These are phyloP conservation scores for Kazachstania psychrophila DNA, from an alignment of 805 yeast genomes.

Conservation along the genomic window DNA sequence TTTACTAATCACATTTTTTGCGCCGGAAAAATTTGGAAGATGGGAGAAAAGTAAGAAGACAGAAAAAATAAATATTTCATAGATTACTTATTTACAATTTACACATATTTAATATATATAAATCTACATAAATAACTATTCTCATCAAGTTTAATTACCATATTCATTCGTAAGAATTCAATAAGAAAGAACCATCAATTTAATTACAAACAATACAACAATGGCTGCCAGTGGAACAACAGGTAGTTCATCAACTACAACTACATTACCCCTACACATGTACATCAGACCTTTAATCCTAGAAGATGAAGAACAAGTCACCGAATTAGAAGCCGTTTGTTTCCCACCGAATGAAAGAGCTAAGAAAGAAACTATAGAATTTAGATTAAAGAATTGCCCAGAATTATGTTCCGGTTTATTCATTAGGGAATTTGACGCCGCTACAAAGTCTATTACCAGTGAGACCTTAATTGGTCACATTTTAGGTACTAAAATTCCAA, in stretches of 20 bases:
- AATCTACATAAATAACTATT: too few relatives aligned
- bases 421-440: conserved; percentile 49
- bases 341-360: conserved; percentile 68
- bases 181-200: too few relatives aligned
- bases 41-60: too few relatives aligned
- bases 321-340: conserved; percentile 54
- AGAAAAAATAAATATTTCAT: too few relatives aligned
- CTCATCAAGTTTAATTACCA: too few relatives aligned
- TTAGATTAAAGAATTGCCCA: conserved; percentile 74
- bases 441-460: conserved; percentile 37
- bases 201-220: too few relatives aligned
- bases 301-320: conserved; percentile 59
- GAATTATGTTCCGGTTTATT: conserved; percentile 87
- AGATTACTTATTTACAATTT: too few relatives aligned
- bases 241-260: conserved; percentile 27
- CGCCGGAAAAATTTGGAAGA: too few relatives aligned
- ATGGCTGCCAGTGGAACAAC: conserved; percentile 6
- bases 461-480: conserved; percentile 67
- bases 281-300: conserved; percentile 69
- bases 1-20: too few relatives aligned
- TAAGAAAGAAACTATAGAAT: conserved; percentile 49
- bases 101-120: too few relatives aligned
- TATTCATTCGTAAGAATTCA: too few relatives aligned
- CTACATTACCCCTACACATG: conserved; percentile 47
- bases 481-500: conserved; percentile 59